Percentiles rank a stretch among this genome's conserved stretches.
Evolutionary conservation across 2,329 filamentous ascomycete genomes (phyloP).

Genomic region (Thelonectria blattea): DNA sequence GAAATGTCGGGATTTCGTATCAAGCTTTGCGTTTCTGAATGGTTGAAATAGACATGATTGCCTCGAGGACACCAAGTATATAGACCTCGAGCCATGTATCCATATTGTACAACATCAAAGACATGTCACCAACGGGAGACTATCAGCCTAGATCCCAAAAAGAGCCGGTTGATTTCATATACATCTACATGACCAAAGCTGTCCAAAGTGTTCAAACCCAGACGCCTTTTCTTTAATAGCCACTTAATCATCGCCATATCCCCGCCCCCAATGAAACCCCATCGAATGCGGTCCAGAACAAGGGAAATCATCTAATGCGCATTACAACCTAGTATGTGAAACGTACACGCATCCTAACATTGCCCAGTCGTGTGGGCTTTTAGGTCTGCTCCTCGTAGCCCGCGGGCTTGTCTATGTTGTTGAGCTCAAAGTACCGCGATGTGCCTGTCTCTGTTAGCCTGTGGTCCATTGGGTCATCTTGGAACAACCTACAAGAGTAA

Average conservation of each 20-base stretch:
- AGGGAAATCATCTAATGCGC: slow-evolving; percentile 28
- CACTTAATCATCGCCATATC: slow-evolving; percentile 28
- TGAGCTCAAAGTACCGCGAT: slow-evolving; percentile 83
- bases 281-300: slow-evolving; percentile 27
- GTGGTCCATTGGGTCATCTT: background rate
- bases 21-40: background rate
- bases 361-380: slow-evolving; percentile 18
- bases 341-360: slow-evolving; percentile 25
- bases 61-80: slow-evolving; percentile 21
- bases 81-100: slow-evolving; percentile 32
- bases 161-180: slow-evolving; percentile 34
- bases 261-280: slow-evolving; percentile 11
- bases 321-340: slow-evolving; percentile 33
- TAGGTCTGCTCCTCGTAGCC: slow-evolving; percentile 79
- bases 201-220: slow-evolving; percentile 38
- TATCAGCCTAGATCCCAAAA: slow-evolving; percentile 26
- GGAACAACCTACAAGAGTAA: slow-evolving; percentile 79
- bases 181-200: slow-evolving; percentile 39
- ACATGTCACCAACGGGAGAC: slow-evolving; percentile 11
- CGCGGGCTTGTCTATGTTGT: slow-evolving; percentile 79
- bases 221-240: slow-evolving; percentile 36
- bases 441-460: slow-evolving; percentile 55
- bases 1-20: background rate
- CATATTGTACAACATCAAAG: slow-evolving; percentile 38
- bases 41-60: slow-evolving; percentile 4